These are phyloP conservation scores for Oemleria cerasiformis DNA, from an alignment of 306 rosid species.

Conservation along the genomic window DNA sequence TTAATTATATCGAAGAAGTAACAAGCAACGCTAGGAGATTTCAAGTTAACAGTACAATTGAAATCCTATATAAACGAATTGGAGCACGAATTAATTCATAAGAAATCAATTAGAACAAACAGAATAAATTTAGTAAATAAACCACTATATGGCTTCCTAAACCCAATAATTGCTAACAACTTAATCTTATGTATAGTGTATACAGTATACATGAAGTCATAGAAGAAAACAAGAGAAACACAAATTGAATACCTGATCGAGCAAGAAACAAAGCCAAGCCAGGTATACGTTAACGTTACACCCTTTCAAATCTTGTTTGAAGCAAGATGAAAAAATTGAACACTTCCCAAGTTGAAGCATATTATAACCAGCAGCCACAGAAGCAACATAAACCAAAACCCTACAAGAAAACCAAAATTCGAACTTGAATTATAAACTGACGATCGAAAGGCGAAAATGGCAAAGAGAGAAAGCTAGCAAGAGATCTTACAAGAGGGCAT, in stretches of 20 bases:
- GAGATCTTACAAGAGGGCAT: conserved; percentile 50
- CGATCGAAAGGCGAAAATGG: neutral
- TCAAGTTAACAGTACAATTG: too few relatives aligned
- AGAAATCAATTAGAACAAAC: too few relatives aligned
- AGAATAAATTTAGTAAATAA: too few relatives aligned
- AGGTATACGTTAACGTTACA: conserved; percentile 19
- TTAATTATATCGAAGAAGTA: too few relatives aligned
- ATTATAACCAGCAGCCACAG: conserved; percentile 63
- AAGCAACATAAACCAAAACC: conserved; percentile 43
- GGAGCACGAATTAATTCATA: too few relatives aligned
- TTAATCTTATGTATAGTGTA: neutral
- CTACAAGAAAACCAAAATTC: conserved; percentile 28
- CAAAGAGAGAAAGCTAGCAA: conserved; percentile 5
- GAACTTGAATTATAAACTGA: neutral
- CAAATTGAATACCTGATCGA: conserved; percentile 59
- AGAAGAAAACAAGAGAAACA: neutral
- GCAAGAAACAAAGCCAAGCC: conserved; percentile 55
- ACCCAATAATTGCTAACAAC: too few relatives aligned
- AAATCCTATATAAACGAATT: too few relatives aligned
- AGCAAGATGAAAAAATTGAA: conserved; percentile 10
- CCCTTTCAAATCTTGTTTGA: conserved; percentile 18
- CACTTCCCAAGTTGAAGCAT: conserved; percentile 47
- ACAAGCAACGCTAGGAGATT: too few relatives aligned
- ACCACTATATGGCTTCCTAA: too few relatives aligned
- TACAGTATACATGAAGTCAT: neutral